phyloP scores from a whole-genome alignment of 2,329 filamentous ascomycete genomes.

The Colletotrichum limetticola region DNA sequence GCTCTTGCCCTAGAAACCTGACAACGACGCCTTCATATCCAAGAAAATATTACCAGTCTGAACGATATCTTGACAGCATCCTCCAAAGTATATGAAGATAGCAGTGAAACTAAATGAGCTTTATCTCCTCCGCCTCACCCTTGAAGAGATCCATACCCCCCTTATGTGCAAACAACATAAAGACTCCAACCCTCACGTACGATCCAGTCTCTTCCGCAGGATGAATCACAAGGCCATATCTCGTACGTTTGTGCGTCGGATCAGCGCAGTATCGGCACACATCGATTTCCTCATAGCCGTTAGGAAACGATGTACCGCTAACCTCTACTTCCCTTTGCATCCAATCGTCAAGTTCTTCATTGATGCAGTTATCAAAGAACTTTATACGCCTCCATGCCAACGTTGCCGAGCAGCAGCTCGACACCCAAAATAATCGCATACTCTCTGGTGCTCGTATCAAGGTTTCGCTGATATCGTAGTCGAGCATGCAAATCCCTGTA shows the following conservation, averaged over 20 bases:
- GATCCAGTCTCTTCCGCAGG: background rate
- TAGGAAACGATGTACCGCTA: background rate
- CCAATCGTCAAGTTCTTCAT: no score
- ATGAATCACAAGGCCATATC: background rate
- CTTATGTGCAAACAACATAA: background rate
- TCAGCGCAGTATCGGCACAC: background rate
- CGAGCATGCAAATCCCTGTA: no score
- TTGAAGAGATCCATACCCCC: background rate
- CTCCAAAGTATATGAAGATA: background rate
- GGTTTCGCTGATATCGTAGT: no score
- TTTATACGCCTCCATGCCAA: no score
- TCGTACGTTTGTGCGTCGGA: background rate
- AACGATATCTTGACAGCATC: fast-evolving
- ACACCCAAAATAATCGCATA: no score
- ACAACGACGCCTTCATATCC: no score
- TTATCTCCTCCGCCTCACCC: background rate
- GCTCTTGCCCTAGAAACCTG: no score
- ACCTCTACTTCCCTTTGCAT: fast-evolving
- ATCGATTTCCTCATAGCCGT: background rate
- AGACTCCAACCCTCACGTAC: background rate
- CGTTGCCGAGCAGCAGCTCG: no score
- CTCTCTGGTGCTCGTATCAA: no score
- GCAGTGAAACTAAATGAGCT: background rate
- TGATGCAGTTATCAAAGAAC: no score
- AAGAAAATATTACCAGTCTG: fast-evolving